These are phyloP conservation scores for Gossypium ekmanianum DNA, from an alignment of 345 rosid species.

Conservation along the genomic window DNA sequence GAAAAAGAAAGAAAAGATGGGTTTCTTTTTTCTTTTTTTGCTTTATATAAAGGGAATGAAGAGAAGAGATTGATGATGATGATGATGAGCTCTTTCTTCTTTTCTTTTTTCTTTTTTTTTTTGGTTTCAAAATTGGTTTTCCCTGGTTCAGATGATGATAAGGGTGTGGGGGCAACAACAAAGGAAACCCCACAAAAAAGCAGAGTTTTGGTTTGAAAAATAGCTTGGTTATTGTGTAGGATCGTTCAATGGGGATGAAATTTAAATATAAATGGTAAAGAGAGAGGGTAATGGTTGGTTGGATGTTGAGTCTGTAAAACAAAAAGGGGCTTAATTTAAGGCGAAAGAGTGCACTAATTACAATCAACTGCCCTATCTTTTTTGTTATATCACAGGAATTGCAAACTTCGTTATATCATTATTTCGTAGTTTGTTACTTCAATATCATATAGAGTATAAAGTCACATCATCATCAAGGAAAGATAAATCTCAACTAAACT, in stretches of 20 bases:
- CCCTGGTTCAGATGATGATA: no score
- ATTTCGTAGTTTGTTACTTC: not conserved
- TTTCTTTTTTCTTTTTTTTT: no score
- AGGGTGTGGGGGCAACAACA: no score
- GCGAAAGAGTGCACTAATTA: not conserved
- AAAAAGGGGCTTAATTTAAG: not conserved
- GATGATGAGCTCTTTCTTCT: no score
- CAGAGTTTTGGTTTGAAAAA: no score
- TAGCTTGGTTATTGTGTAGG: not conserved
- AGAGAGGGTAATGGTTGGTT: no score
- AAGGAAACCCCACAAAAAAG: no score
- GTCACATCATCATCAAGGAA: no score
- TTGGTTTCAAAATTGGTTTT: no score
- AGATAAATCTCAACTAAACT: no score
- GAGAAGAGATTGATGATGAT: not conserved
- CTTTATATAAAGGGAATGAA: not conserved
- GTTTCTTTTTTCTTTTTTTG: not conserved
- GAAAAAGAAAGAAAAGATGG: not conserved
- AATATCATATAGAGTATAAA: no score
- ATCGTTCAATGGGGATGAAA: no score
- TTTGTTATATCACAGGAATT: not conserved
- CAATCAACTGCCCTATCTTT: not conserved
- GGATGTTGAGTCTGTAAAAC: not conserved
- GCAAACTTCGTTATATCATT: not conserved
- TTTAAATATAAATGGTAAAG: not conserved